Base-by-base conservation (phyloP, 805 yeast genomes). In the Ogataea trehalophila region DNA sequence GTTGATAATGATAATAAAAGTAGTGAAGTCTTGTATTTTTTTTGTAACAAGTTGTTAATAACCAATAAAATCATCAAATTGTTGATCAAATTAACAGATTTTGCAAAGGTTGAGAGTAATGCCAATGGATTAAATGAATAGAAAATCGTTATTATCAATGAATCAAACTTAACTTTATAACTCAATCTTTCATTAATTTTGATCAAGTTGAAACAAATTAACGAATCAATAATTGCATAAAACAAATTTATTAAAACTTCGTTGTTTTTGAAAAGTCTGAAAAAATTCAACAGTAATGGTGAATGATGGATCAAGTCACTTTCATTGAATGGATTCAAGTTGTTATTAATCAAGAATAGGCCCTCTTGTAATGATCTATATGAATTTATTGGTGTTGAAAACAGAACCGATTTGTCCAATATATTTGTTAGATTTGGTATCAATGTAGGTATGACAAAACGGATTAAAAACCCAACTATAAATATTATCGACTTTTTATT, bases 251-350 rank as follows among this genome's bases (percentile, higher is more conserved):
- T 41, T 13, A 54, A 42, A 2, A 52, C n/a, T 20, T 57, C 51
- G 52, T 58, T 42, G 54, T 52, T 39, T 16, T 69, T 53, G 17
- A 79, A 40, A 6, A 68, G 42, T 11, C 74, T 69, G 60, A 84
- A 72, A 1, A 80, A 49, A 2, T 73, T 67, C 34, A 88, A 74
- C 20, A 92, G 58, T 17, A 90, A 61, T 4, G 97, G 96, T 3
- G 95, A 81, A 56, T 89, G 96, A 65, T 89, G 92, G 34, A 85
- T 84, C 16, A 90, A 81, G 22, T 95, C 95, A 9, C 97, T 97
- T 51, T 80, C 80, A 16, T 53, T 51, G 59, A 89, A 92, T 8
- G 89, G 80, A 41, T 81, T 74, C 43, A 85, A 70, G 18, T 73
- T 74, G 56, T 81, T 76, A 3, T 71, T 62, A 46, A 79, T 66